phyloP scores from a whole-genome alignment of 2,329 filamentous ascomycete species.

The Colletotrichum endophyticum region DNA sequence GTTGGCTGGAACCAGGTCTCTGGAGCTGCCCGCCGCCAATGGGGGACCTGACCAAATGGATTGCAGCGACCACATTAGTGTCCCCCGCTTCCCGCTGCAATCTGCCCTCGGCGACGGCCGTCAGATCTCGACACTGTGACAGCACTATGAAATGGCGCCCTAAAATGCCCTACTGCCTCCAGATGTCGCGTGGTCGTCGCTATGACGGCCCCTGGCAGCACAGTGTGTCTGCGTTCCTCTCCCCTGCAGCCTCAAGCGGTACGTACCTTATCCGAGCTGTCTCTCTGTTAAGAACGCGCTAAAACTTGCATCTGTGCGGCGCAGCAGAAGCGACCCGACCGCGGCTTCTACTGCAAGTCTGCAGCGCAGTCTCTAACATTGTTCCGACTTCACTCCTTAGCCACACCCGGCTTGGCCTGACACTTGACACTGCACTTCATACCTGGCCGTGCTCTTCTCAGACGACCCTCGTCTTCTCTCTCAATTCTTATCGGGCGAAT shows the following conservation, averaged over 20 bases:
- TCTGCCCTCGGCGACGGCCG: not conserved
- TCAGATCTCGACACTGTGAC: constrained; percentile 1
- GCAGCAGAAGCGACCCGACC: constrained; percentile 7
- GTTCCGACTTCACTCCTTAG: constrained; percentile 10
- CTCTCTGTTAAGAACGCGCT: not conserved
- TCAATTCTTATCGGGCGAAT: not conserved
- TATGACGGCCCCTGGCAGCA: constrained; percentile 9
- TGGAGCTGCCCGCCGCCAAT: not conserved
- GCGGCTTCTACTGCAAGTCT: not conserved
- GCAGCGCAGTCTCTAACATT: constrained; percentile 3
- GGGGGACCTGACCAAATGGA: not conserved
- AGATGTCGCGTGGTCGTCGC: not conserved
- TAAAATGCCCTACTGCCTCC: not conserved
- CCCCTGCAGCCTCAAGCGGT: not conserved
- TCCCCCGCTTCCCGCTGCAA: constrained; percentile 11
- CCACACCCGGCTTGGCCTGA: not conserved
- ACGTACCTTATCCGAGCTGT: not conserved
- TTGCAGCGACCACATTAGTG: not conserved
- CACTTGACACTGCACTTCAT: not conserved
- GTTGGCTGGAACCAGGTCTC: not conserved
- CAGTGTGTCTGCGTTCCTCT: not conserved
- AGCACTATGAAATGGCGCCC: not conserved
- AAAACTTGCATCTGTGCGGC: constrained; percentile 18
- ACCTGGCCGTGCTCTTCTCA: not conserved
- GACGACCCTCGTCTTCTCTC: not conserved